Conservation (phyloP, 495 filamentous ascomycete species). For the Penicillium chermesinum region DNA sequence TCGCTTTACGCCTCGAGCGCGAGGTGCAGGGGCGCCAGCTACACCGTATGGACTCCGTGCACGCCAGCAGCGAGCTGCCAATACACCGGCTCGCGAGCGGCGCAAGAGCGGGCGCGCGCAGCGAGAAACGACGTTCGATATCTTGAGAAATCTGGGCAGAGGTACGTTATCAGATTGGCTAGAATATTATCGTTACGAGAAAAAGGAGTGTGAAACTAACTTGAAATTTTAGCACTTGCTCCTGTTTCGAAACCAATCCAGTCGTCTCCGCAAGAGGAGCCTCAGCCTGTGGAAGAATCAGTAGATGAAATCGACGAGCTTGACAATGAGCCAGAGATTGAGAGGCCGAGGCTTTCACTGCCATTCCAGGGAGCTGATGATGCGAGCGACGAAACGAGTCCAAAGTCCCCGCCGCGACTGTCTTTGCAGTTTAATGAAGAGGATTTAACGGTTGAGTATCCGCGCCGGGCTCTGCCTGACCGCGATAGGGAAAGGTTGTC, state of each 20-base stretch:
- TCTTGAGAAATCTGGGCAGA: conserved; percentile 61
- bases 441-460: conserved; percentile 67
- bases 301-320: conserved; percentile 48
- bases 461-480: conserved; percentile 56
- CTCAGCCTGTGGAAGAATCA: conserved; percentile 20
- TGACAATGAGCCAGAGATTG: conserved; percentile 60
- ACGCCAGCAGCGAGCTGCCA: conserved; percentile 68
- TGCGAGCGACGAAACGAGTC: conserved; percentile 45
- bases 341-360: conserved; percentile 63
- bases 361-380: conserved; percentile 56
- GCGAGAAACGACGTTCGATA: conserved; percentile 71
- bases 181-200: too few relatives aligned
- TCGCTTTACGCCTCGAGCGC: conserved; percentile 33
- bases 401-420: conserved; percentile 45
- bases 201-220: background rate
- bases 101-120: conserved; percentile 61
- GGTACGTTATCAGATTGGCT: conserved; percentile 22
- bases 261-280: conserved; percentile 50
- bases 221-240: conserved; percentile 49
- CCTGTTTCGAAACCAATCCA: conserved; percentile 51
- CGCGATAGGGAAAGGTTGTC: conserved; percentile 41
- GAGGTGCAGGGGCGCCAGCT: conserved; percentile 40
- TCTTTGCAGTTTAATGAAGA: conserved; percentile 64
- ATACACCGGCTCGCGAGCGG: conserved; percentile 64
- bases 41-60: conserved; percentile 73